phyloP scores from a whole-genome alignment of 371 early-diverging fungal species.

The Mortierella sp. region DNA sequence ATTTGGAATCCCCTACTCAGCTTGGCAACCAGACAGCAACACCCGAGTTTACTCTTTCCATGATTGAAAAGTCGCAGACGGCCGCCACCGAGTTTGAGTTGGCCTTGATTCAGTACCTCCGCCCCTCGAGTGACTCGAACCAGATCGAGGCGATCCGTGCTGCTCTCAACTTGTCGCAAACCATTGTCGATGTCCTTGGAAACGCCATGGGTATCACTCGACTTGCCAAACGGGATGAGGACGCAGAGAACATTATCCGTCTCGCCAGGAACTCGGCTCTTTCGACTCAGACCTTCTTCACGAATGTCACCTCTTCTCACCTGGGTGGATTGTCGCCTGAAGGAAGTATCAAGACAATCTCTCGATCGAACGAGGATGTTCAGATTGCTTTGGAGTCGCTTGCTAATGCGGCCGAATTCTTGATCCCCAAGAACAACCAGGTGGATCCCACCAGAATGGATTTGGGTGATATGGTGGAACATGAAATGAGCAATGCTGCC shows the following conservation, averaged over 20 bases:
- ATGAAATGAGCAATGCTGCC: constrained; percentile 93
- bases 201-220: constrained; percentile 93
- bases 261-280: constrained; percentile 76
- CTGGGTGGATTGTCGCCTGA: constrained; percentile 76
- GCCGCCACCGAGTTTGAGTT: constrained; percentile 83
- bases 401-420: constrained; percentile 77
- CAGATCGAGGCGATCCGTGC: constrained; percentile 89
- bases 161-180: constrained; percentile 85
- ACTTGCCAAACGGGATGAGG: constrained; percentile 82
- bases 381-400: constrained; percentile 78
- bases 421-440: constrained; percentile 66
- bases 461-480: constrained; percentile 91
- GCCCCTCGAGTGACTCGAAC: constrained; percentile 66
- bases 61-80: constrained; percentile 88
- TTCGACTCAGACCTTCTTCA: constrained; percentile 80
- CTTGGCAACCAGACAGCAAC: constrained; percentile 91
- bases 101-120: constrained; percentile 78
- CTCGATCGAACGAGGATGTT: constrained; percentile 79
- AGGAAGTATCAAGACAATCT: constrained; percentile 77
- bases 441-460: constrained; percentile 72
- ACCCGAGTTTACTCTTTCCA: constrained; percentile 89
- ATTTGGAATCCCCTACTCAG: constrained; percentile 81
- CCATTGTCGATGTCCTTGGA: constrained; percentile 81
- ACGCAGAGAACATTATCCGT: constrained; percentile 79
- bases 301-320: constrained; percentile 83